These are phyloP conservation scores for Wickerhamiella siamensis DNA, from an alignment of 805 yeast species.

Conservation along the genomic window DNA sequence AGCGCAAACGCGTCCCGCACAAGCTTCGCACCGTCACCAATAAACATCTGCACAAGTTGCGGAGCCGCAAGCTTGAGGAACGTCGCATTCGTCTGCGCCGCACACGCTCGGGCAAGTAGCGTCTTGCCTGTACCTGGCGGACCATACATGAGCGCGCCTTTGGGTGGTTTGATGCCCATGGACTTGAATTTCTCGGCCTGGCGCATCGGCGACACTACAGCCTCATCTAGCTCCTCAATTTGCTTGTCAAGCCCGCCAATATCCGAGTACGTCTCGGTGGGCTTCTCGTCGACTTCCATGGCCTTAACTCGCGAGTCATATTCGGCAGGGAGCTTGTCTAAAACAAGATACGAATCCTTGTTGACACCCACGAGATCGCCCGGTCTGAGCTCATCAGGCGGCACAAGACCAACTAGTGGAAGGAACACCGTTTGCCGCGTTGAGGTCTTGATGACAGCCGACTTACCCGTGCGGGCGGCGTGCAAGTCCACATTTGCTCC, in stretches of 20 bases:
- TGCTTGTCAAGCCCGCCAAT: conserved; percentile 98
- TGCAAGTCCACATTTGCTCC: conserved; percentile 93
- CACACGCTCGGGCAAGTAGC: conserved; percentile 92
- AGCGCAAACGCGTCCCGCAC: conserved; percentile 95
- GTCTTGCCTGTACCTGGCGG: conserved; percentile 99
- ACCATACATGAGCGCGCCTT: conserved; percentile 97
- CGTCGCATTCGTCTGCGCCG: conserved; percentile 96
- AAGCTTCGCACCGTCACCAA: conserved; percentile 97
- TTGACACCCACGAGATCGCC: conserved; percentile 96
- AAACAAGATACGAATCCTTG: conserved; percentile 83
- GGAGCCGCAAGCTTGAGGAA: conserved; percentile 95
- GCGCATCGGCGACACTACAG: conserved; percentile 95
- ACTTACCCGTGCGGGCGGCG: conserved; percentile 80
- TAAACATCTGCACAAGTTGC: conserved; percentile 93
- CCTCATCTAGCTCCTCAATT: conserved; percentile 95
- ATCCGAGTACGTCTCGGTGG: conserved; percentile 91
- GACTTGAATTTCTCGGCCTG: conserved; percentile 92
- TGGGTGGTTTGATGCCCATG: conserved; percentile 93
- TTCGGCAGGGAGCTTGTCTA: conserved; percentile 92
- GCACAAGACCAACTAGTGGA: conserved; percentile 92
- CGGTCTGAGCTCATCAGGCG: conserved; percentile 83
- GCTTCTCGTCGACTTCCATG: conserved; percentile 98
- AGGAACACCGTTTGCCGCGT: conserved; percentile 94
- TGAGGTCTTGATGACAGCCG: conserved; percentile 96
- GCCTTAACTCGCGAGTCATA: conserved; percentile 97